Evolutionary conservation across 2,329 filamentous ascomycete species (phyloP), one percentile per base, ranked within the genome.

Genomic region (Sclerotinia spermophila): DNA sequence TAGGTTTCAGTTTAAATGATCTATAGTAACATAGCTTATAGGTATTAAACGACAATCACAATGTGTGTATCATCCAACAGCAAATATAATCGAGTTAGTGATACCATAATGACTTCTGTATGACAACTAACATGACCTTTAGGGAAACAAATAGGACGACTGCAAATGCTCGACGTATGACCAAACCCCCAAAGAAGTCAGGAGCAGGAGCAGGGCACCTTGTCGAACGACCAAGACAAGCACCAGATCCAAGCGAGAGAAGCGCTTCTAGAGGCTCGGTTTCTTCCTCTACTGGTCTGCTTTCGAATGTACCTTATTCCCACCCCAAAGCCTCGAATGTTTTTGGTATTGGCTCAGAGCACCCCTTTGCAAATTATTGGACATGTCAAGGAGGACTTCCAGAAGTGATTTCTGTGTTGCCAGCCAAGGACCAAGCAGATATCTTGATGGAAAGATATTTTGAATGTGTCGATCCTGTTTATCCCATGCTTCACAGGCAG

Each of bases 301-400:
- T 94, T 60, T 92, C 91, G 66, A 89, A 92, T 76, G 86, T 93
- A 3, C 90, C 91, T 0, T 92, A 91, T 77, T 91, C 91, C 0
- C 84, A 87, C 56, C 87, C 90, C 15, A 89, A 89, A 10, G 89
- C 90, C 1, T 92, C 90, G 69, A 93, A 92, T 74, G 90, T 94
- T 69, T 94, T 94, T 78, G 92, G 92, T n/a, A 89, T 93, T 73
- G 91, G 90, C 21, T 89, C 90, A 0, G 90, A 93, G 77, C 91
- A 93, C 77, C 91, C 91, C 0, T 94, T 94, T 78, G 89, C 90
- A 76, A 94, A 94, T 78, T 94, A 94, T 80, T 95, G 92, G 92
- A 94, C 91, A 3, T 92, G 90, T 76, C 86, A 90, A 72, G 92
- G 92, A 62, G 92, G 91, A 0, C 81, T 95, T 27, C 84, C 87